Evolutionary conservation across 441 rosid species (phyloP).

Genomic region (Populus tomentosa): DNA sequence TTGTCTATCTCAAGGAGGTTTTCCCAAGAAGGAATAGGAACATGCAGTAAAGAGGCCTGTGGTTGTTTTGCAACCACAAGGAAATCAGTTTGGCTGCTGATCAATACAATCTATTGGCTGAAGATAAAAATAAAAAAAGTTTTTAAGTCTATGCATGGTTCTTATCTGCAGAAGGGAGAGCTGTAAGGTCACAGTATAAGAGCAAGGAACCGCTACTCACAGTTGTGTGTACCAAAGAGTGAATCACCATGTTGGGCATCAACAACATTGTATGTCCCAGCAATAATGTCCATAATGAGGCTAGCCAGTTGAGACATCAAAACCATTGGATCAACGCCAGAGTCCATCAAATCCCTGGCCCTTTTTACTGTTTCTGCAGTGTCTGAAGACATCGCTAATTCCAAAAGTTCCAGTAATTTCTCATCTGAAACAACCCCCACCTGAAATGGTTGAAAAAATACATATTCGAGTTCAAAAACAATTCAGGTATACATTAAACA

Average conservation of each 20-base stretch:
- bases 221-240: slow-evolving; percentile 53
- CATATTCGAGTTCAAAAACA: slow-evolving; percentile 8
- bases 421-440: slow-evolving; percentile 97
- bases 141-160: not conserved
- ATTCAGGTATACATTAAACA: not conserved
- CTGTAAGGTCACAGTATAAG: not conserved
- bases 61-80: not conserved
- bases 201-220: slow-evolving; percentile 48
- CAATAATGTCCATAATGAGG: slow-evolving; percentile 95
- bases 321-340: slow-evolving; percentile 90
- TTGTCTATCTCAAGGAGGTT: not conserved
- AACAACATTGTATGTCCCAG: slow-evolving; percentile 67
- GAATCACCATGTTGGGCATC: slow-evolving; percentile 46
- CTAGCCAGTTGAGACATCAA: slow-evolving; percentile 98
- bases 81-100: not conserved
- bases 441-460: slow-evolving; percentile 32
- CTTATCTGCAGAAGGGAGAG: not conserved
- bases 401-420: slow-evolving; percentile 86
- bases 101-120: not conserved
- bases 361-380: slow-evolving; percentile 93
- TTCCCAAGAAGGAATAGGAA: not conserved
- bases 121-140: not conserved
- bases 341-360: slow-evolving; percentile 91
- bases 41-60: not conserved
- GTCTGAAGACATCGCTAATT: slow-evolving; percentile 90